A percentile compares a stretch with the other conserved stretches of the same genome.
Conservation (phyloP, 257 asterid species). For the Solanum arcanum region DNA sequence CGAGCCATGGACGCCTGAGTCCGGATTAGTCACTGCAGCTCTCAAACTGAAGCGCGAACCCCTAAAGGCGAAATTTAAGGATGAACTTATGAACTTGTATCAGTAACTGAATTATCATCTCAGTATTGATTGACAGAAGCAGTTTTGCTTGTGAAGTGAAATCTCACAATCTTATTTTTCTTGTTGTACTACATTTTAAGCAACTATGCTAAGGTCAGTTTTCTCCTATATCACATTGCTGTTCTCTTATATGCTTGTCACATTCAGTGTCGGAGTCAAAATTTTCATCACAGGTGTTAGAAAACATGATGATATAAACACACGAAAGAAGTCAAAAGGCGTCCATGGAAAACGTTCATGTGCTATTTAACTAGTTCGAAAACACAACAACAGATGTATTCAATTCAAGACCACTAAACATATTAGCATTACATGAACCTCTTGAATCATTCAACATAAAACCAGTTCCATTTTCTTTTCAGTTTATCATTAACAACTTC, state of each 20-base stretch:
- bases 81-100: constrained; percentile 53
- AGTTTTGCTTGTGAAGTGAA: neutral
- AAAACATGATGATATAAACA: neutral
- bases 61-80: constrained; percentile 51
- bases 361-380: neutral
- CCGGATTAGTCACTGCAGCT: constrained; percentile 89
- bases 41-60: constrained; percentile 83
- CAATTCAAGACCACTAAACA: neutral
- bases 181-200: neutral
- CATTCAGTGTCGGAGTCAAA: neutral
- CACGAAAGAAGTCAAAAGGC: neutral
- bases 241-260: neutral
- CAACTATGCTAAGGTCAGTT: neutral
- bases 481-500: neutral
- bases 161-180: neutral
- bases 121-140: neutral
- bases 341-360: neutral
- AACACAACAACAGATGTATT: neutral
- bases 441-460: neutral
- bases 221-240: neutral
- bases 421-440: neutral
- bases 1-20: constrained; percentile 92
- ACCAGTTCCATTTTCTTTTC: neutral
- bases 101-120: constrained; percentile 20
- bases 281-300: neutral